Evolutionary conservation across 2,329 filamentous ascomycete species (phyloP), one percentile per base, ranked within the genome.

Genomic region (Aaosphaeria pasadenensis): DNA sequence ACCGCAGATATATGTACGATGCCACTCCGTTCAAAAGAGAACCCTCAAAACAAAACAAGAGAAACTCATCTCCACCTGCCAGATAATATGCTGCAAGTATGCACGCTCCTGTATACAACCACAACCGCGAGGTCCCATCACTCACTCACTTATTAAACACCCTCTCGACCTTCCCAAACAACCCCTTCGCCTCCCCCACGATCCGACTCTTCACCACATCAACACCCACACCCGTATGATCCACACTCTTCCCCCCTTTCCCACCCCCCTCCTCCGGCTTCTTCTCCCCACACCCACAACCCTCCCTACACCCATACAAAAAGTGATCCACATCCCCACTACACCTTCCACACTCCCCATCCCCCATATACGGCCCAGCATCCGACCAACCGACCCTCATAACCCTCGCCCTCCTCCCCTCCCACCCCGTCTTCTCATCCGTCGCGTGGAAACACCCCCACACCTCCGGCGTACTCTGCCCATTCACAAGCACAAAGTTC

Each of bases 361-460:
- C 64, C 0, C 73, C 73, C 74, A 76, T 75, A 43, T 64, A 69
- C 5, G 74, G 73, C 0, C 73, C 72, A 0, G 66, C 55, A 1
- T 57, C 40, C 0, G 54, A 55, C 64, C 66, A 68, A 1, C 66
- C 66, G 5, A 77, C 72, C 40, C 73, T 64, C 64, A 76, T 75
- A 50, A 73, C 59, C 24, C 74, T 63, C 44, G 72, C 74, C 53
- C 71, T 75, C 13, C 74, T 50, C 5, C 72, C 71, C n/a, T 69
- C 66, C 70, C 71, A 75, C 0, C 74, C 74, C 31, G 75, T 74
- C 47, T 69, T 70, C 28, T 52, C 59, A 54, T 77, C 74, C 1
- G 74, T 77, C 1, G 73, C 74, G 52, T 77, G 74, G 52, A 75
- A 77, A 1, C 76, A 63, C 6, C 62, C 69, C 52, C 74, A 66